Conservation (phyloP, 2,329 filamentous ascomycete species). For the Camillea tinctor region DNA sequence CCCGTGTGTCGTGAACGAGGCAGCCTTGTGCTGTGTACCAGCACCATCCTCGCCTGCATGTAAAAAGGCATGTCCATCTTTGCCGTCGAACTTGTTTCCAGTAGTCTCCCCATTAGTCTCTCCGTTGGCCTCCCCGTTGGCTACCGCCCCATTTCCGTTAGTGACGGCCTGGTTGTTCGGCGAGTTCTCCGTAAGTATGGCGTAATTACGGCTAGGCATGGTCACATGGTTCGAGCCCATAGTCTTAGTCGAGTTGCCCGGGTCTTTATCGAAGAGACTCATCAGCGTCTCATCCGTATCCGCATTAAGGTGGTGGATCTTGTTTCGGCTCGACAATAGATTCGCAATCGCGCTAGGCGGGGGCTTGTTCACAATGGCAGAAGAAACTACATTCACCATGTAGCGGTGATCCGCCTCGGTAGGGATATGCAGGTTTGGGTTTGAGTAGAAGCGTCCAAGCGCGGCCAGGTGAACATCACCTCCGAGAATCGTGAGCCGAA, state of each 20-base stretch:
- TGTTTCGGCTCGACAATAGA: conserved; percentile 86
- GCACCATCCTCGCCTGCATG: conserved; percentile 75
- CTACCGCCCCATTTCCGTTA: conserved; percentile 12
- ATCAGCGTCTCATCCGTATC: conserved; percentile 92
- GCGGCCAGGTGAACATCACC: conserved; percentile 93
- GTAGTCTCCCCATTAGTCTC: conserved; percentile 7
- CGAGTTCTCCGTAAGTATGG: conserved; percentile 85
- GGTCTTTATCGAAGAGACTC: conserved; percentile 87
- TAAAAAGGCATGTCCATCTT: conserved; percentile 69
- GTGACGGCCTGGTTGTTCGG: conserved; percentile 46
- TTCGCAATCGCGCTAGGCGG: conserved; percentile 86
- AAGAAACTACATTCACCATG: conserved; percentile 92
- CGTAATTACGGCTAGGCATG: conserved; percentile 92
- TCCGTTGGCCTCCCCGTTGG: conserved; percentile 12
- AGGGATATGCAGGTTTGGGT: conserved; percentile 73
- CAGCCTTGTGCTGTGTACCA: conserved; percentile 75
- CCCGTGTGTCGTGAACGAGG: conserved; percentile 53
- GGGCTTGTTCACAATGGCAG: conserved; percentile 93
- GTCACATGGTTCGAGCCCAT: conserved; percentile 77
- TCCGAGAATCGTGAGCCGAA: conserved; percentile 87
- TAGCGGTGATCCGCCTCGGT: conserved; percentile 86
- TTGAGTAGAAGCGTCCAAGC: conserved; percentile 91
- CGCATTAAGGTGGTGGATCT: conserved; percentile 65
- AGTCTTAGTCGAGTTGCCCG: conserved; percentile 73
- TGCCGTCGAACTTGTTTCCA: conserved; percentile 39